These are phyloP conservation scores for Exophiala xenobiotica DNA, from an alignment of 2,329 filamentous ascomycete genomes.

Conservation along the genomic window DNA sequence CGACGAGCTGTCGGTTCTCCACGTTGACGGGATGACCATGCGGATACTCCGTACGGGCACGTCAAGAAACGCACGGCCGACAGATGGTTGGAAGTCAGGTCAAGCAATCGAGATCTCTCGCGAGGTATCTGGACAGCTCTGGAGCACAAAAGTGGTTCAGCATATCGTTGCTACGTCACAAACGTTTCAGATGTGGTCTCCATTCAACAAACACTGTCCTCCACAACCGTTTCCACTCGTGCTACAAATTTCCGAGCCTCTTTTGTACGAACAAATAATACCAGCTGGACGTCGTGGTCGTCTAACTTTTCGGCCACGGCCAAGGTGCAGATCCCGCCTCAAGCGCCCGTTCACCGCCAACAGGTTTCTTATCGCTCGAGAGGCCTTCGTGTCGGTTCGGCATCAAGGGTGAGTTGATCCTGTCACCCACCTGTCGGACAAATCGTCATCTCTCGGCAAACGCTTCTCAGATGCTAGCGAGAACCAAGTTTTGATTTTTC, in stretches of 20 bases:
- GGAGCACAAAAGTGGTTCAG: not conserved
- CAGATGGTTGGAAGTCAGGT: not conserved
- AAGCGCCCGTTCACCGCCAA: not conserved
- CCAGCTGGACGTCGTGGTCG: too few relatives aligned
- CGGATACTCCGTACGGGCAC: not conserved
- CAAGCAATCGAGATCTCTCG: not conserved
- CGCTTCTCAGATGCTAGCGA: not conserved
- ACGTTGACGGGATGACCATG: not conserved
- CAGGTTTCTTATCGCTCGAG: not conserved
- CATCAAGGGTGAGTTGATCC: too few relatives aligned
- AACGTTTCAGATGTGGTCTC: not conserved
- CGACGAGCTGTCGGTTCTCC: not conserved
- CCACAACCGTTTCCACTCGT: not conserved
- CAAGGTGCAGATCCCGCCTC: not conserved
- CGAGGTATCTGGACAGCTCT: not conserved
- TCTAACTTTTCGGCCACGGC: constrained; percentile 2
- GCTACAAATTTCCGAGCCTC: not conserved
- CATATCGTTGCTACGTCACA: not conserved
- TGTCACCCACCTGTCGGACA: too few relatives aligned
- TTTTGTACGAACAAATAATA: too few relatives aligned
- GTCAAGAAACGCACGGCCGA: too few relatives aligned
- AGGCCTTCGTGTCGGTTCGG: not conserved
- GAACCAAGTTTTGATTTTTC: too few relatives aligned
- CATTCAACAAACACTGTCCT: not conserved
- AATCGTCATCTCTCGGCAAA: not conserved